phyloP scores from a whole-genome alignment of 2,329 filamentous ascomycete species.

The Elsinoe necatrix region DNA sequence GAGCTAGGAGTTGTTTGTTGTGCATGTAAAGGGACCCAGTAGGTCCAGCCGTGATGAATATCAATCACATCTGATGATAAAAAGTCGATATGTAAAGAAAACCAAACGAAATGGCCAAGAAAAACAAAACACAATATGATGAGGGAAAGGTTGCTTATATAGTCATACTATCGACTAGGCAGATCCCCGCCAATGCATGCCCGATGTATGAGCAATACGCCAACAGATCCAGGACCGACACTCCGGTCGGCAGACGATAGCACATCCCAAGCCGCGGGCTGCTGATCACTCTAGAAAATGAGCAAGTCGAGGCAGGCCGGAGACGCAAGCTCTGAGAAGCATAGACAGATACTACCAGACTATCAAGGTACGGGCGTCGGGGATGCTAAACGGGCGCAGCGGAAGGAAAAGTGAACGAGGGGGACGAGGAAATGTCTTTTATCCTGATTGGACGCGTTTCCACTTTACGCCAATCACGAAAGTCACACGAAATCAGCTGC shows the following conservation, averaged over 20 bases:
- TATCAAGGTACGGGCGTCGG: constrained; percentile 8
- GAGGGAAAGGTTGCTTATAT: neutral
- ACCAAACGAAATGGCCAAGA: constrained; percentile 4
- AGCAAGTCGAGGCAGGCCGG: neutral
- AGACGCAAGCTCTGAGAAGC: neutral
- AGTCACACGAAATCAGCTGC: constrained; percentile 2
- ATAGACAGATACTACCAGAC: neutral
- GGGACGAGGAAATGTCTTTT: neutral
- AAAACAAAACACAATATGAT: neutral
- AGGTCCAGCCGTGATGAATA: neutral
- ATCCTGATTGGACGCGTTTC: constrained; percentile 7
- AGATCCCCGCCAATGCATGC: neutral
- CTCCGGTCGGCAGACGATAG: neutral
- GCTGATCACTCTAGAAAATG: neutral
- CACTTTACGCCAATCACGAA: constrained; percentile 11
- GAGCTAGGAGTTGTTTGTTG: neutral
- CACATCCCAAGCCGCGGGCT: neutral
- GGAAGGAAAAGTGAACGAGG: neutral
- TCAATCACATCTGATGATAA: neutral
- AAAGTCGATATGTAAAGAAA: neutral
- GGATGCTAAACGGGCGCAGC: constrained; percentile 10
- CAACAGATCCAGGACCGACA: constrained; percentile 2
- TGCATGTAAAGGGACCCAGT: neutral
- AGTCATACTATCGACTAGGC: constrained; percentile 9
- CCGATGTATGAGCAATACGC: constrained; percentile 5